Base-by-base conservation (phyloP, 768 basidiomycete genomes). In the Tricholoma furcatifolium region DNA sequence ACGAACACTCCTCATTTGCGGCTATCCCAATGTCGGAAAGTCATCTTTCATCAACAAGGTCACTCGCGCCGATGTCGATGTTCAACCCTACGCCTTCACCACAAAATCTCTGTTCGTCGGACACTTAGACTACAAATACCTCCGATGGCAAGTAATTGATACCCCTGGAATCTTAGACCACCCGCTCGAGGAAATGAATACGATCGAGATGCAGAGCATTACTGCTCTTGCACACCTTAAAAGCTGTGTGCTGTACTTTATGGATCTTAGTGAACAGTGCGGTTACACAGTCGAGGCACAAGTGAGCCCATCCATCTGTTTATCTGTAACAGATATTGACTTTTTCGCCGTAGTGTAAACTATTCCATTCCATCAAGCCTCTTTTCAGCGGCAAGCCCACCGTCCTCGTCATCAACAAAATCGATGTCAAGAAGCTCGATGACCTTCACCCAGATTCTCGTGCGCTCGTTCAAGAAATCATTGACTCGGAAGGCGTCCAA, bases 31-130 rank as follows among this genome's bases (percentile, higher is more conserved):
- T 68, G 97, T 99, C 67, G 97, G 97, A 51, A 99, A 99, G 75
- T 97, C 94, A 12, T 96, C 93, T 20, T 99, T 99, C 72, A 94
- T 99, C 63, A 99, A 99, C 85, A 98, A 98, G 73, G 93, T 99
- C 66, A 98, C 97, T 18, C 88, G 97, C 46, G 97, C 96, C 47
- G 97, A 99, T 66, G 97, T 99, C 63, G 97, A 99, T 67, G 97
- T 99, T 27, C 96, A 99, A 70, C 96, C 96, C 34, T 99, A 98
- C 66, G 97, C 97, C 1, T 99, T 99, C 77, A 99, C 97, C 42
- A 99, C 97, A 27, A 98, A 98, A 72, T 94, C 92, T 0, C 88
- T 99, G 47, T 98, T 98, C 67, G 91, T 99, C 63, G 97, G 97
- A 1, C 97, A 99, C 72, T 79, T 98, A 67, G 97, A 99, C 71